Evolutionary conservation across 139 green algal species (phyloP), one percentile per base, ranked within the genome.

Genomic region (Volvox africanus): DNA sequence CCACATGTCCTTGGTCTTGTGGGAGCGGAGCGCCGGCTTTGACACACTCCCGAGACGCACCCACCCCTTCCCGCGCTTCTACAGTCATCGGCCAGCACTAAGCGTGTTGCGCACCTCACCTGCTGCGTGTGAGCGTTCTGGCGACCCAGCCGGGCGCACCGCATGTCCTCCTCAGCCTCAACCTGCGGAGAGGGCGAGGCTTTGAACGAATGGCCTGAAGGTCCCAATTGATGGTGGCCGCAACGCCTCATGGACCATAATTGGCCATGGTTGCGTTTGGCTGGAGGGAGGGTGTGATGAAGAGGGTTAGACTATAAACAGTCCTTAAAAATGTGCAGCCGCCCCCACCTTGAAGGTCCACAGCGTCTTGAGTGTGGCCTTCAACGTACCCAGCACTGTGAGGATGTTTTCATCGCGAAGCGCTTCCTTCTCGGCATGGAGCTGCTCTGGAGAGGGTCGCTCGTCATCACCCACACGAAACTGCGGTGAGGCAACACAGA

Each of bases 291-390:
- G 44, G 44, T 55, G 9, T 55, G 44, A 14, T 14, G 9, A 9
- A 55, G 5, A 5, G 9, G 44, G 44, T 14, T 9, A 9, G 9
- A 55, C 44, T 9, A 55, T 55, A 55, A n/a, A n/a, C n/a, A n/a
- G n/a, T 55, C 44, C 44, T n/a, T n/a, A n/a, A n/a, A n/a, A 55
- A 55, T 55, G 44, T 55, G 5, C 44, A 55, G 44, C 44, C 44
- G 12, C 21, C n/a, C 71, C 32, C 35, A 94, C 94, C 92, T 96
- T 96, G 91, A 95, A 96, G 17, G 87, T 68, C 94, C 94, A 96
- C 61, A 96, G 87, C 21, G 85, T 89, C 68, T 96, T 93, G 35
- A 96, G 87, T 12, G 50, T 86, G 20, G 94, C 94, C 73, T 93
- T 89, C 35, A 96, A 86, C 16, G 67, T 83, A 24, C 94, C 94